Base-by-base conservation (phyloP, 2,329 filamentous ascomycete species). In the Paracorniculantispora psalliotae region DNA sequence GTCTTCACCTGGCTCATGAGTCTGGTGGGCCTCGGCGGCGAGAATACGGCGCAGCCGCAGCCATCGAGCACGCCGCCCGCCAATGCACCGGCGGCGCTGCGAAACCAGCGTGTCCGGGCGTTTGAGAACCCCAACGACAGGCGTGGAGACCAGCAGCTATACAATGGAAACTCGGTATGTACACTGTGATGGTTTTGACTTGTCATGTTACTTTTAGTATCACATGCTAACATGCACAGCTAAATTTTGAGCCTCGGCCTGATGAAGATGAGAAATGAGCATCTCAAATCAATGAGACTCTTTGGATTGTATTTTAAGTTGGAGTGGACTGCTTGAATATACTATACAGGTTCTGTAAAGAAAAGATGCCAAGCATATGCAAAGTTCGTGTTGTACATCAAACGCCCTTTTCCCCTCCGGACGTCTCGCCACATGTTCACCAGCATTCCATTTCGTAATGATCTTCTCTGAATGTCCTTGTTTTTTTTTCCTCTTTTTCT, bases 151-250 rank as follows among this genome's bases (percentile, higher is more conserved):
- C 81, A 85, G 47, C 88, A 96, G 68, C 82, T 96, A 49, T 96
- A 97, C 69, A 97, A 97, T 68, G 92, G 92, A 1, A 97, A 96
- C 68, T 90, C 90, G 70, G 90, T 92, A 78, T 73, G 84, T 75
- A n/a, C 43, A 19, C 1, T 26, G 10, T 15, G 19, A 2, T 37
- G 19, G 7, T 10, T 28, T 17, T 9, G 13, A 39, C 19, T n/a
- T n/a, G 12, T 56, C 56, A 41, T 23, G 9, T n/a, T 9, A 33
- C 28, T n/a, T n/a, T n/a, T n/a, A n/a, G n/a, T n/a, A n/a, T n/a
- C n/a, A n/a, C 21, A 10, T 50, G 44, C 73, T 77, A 64, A 74
- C 64, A 54, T 56, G 2, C 47, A 54, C 63, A 89, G 85, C 71
- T 88, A 58, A 89, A 89, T 64, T 90, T 89, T 63, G 82, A 89